A percentile compares a stretch with the other conserved stretches of the same genome.
Conservation (phyloP, 768 basidiomycete species). For the Trametes elegans region DNA sequence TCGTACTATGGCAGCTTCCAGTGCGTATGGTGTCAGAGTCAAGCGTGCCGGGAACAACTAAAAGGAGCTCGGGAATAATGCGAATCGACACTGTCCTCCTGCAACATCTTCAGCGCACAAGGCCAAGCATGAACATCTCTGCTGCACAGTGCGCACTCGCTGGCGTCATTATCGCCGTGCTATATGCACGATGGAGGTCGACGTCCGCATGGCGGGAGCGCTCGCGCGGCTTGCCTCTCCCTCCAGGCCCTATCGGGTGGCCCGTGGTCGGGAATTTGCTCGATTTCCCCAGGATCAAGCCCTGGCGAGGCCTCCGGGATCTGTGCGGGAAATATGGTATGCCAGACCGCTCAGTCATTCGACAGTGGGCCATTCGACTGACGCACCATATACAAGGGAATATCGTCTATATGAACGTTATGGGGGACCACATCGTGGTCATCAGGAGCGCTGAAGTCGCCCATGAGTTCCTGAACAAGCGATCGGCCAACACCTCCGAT, state of each 20-base stretch:
- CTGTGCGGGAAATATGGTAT: background rate
- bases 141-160: no score
- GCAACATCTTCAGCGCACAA: no score
- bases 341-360: background rate
- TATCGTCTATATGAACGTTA: slow-evolving; percentile 1
- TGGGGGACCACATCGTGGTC: slow-evolving; percentile 15
- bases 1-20: no score
- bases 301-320: background rate
- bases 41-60: no score
- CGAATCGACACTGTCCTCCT: no score
- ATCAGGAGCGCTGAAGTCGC: slow-evolving; percentile 25
- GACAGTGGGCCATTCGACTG: no score
- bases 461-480: slow-evolving; percentile 28
- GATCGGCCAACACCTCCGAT: slow-evolving; percentile 29
- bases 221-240: background rate
- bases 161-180: background rate
- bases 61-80: no score
- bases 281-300: background rate
- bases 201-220: background rate
- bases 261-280: background rate
- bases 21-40: no score
- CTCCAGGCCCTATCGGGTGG: background rate
- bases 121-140: no score
- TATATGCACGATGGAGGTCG: background rate
- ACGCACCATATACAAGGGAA: background rate